These are phyloP conservation scores for Ammopiptanthus mongolicus DNA, from an alignment of 306 rosid genomes.

Conservation along the genomic window DNA sequence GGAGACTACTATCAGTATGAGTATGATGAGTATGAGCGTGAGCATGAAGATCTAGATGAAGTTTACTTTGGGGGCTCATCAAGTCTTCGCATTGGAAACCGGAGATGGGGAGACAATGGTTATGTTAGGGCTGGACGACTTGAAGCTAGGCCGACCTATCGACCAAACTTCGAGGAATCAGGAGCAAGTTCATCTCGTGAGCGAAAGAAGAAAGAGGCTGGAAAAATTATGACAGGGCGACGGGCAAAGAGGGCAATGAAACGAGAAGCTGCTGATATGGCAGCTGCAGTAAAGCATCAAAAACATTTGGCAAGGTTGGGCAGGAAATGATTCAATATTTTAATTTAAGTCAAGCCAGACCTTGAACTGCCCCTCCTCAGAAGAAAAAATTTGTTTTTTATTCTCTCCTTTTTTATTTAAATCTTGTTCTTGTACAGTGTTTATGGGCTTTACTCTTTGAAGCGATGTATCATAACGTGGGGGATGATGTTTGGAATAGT, in stretches of 20 bases:
- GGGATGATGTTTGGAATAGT: conserved; percentile 37
- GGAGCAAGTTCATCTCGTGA: conserved; percentile 62
- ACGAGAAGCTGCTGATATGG: conserved; percentile 86
- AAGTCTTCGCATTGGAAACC: conserved; percentile 72
- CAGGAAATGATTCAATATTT: conserved; percentile 36
- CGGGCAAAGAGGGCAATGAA: conserved; percentile 82
- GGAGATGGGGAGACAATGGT: conserved; percentile 91
- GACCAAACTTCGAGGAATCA: conserved; percentile 36
- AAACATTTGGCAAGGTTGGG: conserved; percentile 65
- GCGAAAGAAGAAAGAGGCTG: conserved; percentile 46
- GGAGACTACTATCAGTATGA: conserved; percentile 47
- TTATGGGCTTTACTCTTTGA: not conserved
- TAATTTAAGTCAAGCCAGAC: not conserved
- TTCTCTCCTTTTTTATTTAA: not conserved
- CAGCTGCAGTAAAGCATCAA: conserved; percentile 77
- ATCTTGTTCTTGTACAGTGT: conserved; percentile 30
- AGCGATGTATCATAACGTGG: conserved; percentile 10
- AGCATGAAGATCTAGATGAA: conserved; percentile 53
- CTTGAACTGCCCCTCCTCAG: not conserved
- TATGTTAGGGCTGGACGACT: conserved; percentile 67
- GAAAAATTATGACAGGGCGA: conserved; percentile 46
- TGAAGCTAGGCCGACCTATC: conserved; percentile 62
- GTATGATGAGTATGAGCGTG: conserved; percentile 53
- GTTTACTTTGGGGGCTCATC: conserved; percentile 48
- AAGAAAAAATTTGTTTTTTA: not conserved